phyloP scores from a whole-genome alignment of 306 rosid genomes.

The Benincasa hispida region DNA sequence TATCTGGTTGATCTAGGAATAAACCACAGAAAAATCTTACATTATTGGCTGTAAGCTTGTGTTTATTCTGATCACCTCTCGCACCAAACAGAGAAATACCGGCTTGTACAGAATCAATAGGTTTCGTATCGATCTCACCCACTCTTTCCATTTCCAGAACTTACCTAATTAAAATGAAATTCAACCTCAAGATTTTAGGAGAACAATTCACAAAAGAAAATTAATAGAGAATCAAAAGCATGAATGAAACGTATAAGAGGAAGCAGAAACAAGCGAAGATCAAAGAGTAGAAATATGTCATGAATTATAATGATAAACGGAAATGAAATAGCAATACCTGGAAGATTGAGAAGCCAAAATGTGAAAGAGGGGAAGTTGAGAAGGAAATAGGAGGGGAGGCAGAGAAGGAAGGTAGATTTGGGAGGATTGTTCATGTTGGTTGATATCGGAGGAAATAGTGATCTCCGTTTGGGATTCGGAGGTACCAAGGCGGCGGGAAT shows the following conservation, averaged over 20 bases:
- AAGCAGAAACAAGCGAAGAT: no score
- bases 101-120: slow-evolving; percentile 61
- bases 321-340: slow-evolving; percentile 5
- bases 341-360: background rate
- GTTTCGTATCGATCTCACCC: slow-evolving; percentile 71
- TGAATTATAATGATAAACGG: background rate
- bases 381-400: background rate
- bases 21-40: slow-evolving; percentile 28
- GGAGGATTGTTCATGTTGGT: background rate
- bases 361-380: background rate
- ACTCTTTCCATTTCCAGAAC: slow-evolving; percentile 18
- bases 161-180: background rate
- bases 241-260: background rate
- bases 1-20: background rate
- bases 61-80: slow-evolving; percentile 35
- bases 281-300: background rate
- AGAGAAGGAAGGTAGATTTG: background rate
- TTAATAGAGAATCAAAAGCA: background rate
- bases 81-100: slow-evolving; percentile 57
- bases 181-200: background rate
- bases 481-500: slow-evolving; percentile 7
- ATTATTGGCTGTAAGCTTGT: slow-evolving; percentile 15
- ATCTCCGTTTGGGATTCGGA: slow-evolving; percentile 15
- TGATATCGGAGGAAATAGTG: background rate
- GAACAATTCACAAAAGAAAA: background rate